phyloP scores from a whole-genome alignment of 345 rosid genomes.

The Draba incana region DNA sequence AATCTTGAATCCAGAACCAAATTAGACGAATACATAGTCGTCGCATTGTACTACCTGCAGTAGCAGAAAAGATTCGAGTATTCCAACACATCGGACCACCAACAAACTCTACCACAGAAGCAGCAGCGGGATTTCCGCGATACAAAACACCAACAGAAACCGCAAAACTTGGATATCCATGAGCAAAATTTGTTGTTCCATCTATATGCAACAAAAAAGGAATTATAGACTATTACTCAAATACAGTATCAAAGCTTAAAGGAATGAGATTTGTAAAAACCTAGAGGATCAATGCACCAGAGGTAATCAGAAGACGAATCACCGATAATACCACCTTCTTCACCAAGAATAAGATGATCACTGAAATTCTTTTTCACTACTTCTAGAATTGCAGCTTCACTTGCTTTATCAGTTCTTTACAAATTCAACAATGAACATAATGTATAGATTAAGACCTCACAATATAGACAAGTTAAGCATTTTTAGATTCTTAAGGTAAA shows the following conservation, averaged over 20 bases:
- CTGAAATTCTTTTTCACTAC: conserved; percentile 71
- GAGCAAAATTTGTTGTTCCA: conserved; percentile 98
- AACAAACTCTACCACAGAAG: conserved; percentile 96
- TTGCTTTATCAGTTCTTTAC: conserved; percentile 86
- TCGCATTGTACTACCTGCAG: conserved; percentile 71
- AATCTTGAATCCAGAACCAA: conserved; percentile 11
- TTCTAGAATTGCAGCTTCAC: conserved; percentile 87
- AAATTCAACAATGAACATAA: conserved; percentile 27
- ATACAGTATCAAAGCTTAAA: neutral
- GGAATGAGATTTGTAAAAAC: conserved; percentile 42
- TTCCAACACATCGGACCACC: conserved; percentile 98
- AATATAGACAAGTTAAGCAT: neutral
- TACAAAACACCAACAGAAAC: conserved; percentile 91
- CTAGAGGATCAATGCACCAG: conserved; percentile 98
- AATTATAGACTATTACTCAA: neutral
- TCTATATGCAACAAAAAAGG: conserved; percentile 44
- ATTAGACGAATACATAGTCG: conserved; percentile 8
- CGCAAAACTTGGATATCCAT: conserved; percentile 96
- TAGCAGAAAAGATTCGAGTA: conserved; percentile 83
- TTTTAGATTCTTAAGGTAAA: neutral
- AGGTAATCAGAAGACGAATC: conserved; percentile 85
- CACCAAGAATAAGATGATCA: conserved; percentile 94
- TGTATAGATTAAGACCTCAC: neutral
- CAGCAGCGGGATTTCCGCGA: conserved; percentile 85
- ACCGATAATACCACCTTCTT: conserved; percentile 91